Evolutionary conservation across 2,329 filamentous ascomycete species (phyloP).

Genomic region (Oidium heveae): DNA sequence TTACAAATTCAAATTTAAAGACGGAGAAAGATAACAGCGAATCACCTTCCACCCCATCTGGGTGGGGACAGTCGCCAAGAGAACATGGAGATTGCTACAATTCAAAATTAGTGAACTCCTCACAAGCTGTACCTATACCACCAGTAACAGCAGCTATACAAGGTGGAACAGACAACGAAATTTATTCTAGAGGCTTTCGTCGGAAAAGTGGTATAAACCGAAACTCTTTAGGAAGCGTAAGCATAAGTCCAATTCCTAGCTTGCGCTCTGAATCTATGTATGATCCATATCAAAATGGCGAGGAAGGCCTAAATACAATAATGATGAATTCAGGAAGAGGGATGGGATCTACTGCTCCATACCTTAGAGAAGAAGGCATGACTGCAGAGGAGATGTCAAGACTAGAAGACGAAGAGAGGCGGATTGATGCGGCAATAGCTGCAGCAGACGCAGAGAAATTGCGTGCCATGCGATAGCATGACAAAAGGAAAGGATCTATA

Average conservation of each 20-base stretch:
- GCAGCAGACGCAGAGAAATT: conserved; percentile 6
- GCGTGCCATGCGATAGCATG: not conserved
- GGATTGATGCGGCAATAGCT: conserved; percentile 12
- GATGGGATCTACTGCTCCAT: not conserved
- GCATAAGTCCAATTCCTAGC: not conserved
- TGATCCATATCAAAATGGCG: conserved; percentile 1
- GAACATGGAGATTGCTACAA: not conserved
- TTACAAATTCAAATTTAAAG: conserved; percentile 4
- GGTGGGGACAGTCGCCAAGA: not conserved
- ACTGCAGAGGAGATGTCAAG: conserved; percentile 9
- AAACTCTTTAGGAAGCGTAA: not conserved
- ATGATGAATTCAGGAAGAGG: not conserved
- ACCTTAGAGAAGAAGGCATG: conserved; percentile 7
- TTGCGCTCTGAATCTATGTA: conserved; percentile 1
- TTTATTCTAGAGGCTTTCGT: not conserved
- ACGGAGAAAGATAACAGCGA: conserved; percentile 6
- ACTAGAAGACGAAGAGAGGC: conserved; percentile 12
- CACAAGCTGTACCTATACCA: too few species aligned
- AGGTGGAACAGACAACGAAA: not conserved
- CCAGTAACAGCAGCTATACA: not conserved
- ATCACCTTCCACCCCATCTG: not conserved
- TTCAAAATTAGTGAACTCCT: not conserved
- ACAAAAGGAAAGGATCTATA: too few species aligned
- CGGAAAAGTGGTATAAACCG: not conserved
- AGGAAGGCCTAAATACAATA: not conserved